phyloP scores from a whole-genome alignment of 495 filamentous ascomycete species.

The Penicillium waksmanii region DNA sequence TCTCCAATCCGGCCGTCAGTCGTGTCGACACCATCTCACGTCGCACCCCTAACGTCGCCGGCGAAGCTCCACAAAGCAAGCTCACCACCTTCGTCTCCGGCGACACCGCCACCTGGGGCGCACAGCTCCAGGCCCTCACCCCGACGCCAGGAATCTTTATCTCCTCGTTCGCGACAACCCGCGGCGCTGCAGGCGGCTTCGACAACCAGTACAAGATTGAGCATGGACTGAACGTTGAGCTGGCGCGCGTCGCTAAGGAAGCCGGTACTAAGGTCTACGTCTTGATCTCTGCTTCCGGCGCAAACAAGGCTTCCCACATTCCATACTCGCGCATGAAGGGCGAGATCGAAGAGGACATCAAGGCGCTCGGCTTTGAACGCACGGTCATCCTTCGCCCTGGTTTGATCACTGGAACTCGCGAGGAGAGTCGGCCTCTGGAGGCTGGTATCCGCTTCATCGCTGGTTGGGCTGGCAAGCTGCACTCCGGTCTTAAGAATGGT shows the following conservation, averaged over 20 bases:
- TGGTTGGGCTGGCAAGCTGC: slow-evolving; percentile 53
- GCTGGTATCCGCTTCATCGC: slow-evolving; percentile 52
- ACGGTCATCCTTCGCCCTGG: slow-evolving; percentile 77
- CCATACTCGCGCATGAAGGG: slow-evolving; percentile 77
- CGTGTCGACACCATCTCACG: slow-evolving; percentile 54
- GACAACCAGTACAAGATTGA: slow-evolving; percentile 78
- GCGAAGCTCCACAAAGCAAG: slow-evolving; percentile 38
- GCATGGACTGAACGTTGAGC: slow-evolving; percentile 71
- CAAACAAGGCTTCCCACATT: slow-evolving; percentile 47
- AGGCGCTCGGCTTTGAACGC: slow-evolving; percentile 70
- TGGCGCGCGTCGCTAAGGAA: slow-evolving; percentile 66
- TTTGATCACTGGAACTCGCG: slow-evolving; percentile 69
- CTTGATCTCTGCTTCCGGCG: slow-evolving; percentile 63
- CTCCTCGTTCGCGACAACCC: slow-evolving; percentile 70
- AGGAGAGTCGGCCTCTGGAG: slow-evolving; percentile 58
- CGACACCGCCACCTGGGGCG: slow-evolving; percentile 59
- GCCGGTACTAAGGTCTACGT: slow-evolving; percentile 69
- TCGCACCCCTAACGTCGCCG: slow-evolving; percentile 38
- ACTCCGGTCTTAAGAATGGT: slow-evolving; percentile 59
- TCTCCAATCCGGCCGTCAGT: slow-evolving; percentile 39
- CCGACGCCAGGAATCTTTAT: slow-evolving; percentile 64
- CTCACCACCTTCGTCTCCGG: slow-evolving; percentile 48
- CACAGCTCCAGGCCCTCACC: slow-evolving; percentile 51
- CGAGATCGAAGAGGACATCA: slow-evolving; percentile 77
- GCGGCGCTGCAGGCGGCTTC: slow-evolving; percentile 65